Conservation (phyloP, 768 basidiomycete genomes). For the Paxillus rubicundulus region DNA sequence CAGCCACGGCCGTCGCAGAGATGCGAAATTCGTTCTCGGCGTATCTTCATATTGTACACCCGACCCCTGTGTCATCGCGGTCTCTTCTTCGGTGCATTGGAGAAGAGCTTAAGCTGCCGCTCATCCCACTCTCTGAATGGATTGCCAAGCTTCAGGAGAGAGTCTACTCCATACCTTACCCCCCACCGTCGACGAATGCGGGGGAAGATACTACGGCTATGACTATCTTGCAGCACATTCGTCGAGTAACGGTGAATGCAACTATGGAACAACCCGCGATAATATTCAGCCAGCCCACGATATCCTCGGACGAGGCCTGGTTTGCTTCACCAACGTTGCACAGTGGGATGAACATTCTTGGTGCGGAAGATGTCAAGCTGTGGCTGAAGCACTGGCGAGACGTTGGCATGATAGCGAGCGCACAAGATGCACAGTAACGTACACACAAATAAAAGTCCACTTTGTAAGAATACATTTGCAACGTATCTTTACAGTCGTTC, state of each 20-base stretch:
- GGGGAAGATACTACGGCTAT: constrained; percentile 5
- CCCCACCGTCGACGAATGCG: not conserved
- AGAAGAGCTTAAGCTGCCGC: constrained; percentile 6
- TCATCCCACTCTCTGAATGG: constrained; percentile 12
- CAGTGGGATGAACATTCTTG: not conserved
- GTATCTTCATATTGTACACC: constrained; percentile 13
- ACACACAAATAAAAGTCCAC: not conserved
- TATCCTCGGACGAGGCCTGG: constrained; percentile 4
- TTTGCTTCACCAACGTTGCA: constrained; percentile 10
- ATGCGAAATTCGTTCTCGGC: constrained; percentile 12
- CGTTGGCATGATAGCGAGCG: constrained; percentile 3
- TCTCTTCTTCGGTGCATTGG: constrained; percentile 8
- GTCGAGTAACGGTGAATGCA: not conserved
- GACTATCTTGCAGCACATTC: constrained; percentile 2
- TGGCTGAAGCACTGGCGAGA: constrained; percentile 13
- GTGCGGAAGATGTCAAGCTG: constrained; percentile 2
- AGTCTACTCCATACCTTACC: not conserved
- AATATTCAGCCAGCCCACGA: constrained; percentile 3
- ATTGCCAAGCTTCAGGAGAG: constrained; percentile 6
- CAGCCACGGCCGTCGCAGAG: constrained; percentile 13
- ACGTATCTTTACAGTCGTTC: not conserved
- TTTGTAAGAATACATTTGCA: not conserved
- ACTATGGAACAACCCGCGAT: not conserved
- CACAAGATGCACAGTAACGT: not conserved
- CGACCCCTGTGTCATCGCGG: constrained; percentile 5